Base-by-base conservation (phyloP, 208 protist genomes). In the Leptomonas pyrrhocoris region DNA sequence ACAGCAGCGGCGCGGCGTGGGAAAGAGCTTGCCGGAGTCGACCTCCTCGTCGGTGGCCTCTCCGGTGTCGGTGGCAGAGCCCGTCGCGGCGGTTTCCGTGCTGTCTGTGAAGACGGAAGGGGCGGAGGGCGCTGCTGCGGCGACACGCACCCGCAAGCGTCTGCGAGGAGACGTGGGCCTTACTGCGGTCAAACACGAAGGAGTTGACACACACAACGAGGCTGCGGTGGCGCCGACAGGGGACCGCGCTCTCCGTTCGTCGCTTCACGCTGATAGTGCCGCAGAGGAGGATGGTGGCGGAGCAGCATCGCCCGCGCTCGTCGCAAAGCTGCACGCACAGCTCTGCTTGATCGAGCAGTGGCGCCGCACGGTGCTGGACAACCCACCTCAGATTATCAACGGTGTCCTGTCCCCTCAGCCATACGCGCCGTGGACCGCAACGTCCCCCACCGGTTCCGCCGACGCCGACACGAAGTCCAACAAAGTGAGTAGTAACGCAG, bases 271-370 rank as follows among this genome's bases (percentile, higher is more conserved):
- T 11, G 43, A 31, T 28, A 45, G 34, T 8, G 2, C 27, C 38
- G 38, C n/a, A n/a, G n/a, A 42, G 38, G 38, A 42, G 11, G 8
- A 9, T 18, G 18, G 8, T 31, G 59, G 42, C 31, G 46, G 9
- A 5, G 18, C 27, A 28, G 66, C 45, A n/a, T 13, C 54, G 31
- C 12, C 8, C 18, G 27, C 45, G 4, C 61, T 66, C 13, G 61
- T 50, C 11, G 53, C 36, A 31, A 77, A 60, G 30, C 50, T 69
- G 0, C 30, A 31, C 4, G 53, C 51, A 27, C 61, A 80, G 56
- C 74, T 74, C 2, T n/a, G 53, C 11, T 30, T 80, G 7, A 40
- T 80, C 4, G 51, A 62, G 27, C 67, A 80, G 54, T 80, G 74
- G 74, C 43, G 62, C 18, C 74, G 62, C 40, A 42, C 38, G 7